Percentiles rank a stretch among this genome's conserved stretches.
Evolutionary conservation across 1,284 basidiomycete genomes (phyloP).

Genomic region (Ceratorhiza oryzae-sativae): DNA sequence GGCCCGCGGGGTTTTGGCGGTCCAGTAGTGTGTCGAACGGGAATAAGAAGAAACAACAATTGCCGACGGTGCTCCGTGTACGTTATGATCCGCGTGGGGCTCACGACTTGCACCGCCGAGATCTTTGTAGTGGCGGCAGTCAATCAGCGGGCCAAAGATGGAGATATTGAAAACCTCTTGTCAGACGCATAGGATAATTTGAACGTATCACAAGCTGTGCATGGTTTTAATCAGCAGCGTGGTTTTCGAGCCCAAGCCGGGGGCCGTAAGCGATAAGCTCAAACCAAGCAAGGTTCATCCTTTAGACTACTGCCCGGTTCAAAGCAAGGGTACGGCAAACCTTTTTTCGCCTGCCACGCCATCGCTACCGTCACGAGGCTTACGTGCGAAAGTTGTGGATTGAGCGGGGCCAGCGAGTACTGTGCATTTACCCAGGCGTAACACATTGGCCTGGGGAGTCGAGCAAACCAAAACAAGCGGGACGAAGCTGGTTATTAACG

Average conservation of each 20-base stretch:
- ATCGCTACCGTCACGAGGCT: not conserved
- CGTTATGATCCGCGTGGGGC: not conserved
- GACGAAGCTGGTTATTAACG: too few relatives aligned
- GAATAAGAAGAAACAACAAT: constrained; percentile 14
- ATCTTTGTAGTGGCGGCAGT: constrained; percentile 11
- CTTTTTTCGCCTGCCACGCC: not conserved
- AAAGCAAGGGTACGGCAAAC: not conserved
- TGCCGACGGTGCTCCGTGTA: constrained; percentile 27
- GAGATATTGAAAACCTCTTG: not conserved
- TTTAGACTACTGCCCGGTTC: not conserved
- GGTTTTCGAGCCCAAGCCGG: too few relatives aligned
- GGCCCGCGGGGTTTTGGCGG: constrained; percentile 11
- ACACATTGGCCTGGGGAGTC: too few relatives aligned
- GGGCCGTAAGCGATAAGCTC: too few relatives aligned
- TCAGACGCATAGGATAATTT: too few relatives aligned
- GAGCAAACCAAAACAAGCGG: too few relatives aligned
- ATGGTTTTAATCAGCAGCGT: too few relatives aligned
- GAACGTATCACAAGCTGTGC: too few relatives aligned
- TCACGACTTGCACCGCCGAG: too few relatives aligned
- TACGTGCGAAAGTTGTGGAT: not conserved
- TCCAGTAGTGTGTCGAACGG: not conserved
- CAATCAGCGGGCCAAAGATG: constrained; percentile 1
- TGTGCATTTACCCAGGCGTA: too few relatives aligned
- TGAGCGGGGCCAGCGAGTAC: too few relatives aligned
- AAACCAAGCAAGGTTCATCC: not conserved